Evolutionary conservation across 1,284 basidiomycete genomes (phyloP).

Genomic region (Lignosus rhinocerotis): DNA sequence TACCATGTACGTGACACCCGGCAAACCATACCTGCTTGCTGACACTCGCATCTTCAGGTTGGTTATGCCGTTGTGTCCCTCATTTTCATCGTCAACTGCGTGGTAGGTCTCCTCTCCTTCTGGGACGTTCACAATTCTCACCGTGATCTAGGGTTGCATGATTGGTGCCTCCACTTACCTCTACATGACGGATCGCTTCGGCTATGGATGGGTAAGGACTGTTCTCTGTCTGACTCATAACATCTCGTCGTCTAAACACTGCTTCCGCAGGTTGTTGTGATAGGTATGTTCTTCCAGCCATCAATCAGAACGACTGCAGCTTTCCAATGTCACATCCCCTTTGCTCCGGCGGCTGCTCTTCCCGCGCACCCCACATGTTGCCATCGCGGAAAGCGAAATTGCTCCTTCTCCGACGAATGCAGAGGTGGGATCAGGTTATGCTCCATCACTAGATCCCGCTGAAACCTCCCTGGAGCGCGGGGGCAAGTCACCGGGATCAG

Average conservation of each 20-base stretch:
- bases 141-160: constrained; percentile 44
- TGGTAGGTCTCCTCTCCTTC: constrained; percentile 36
- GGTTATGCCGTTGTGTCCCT: constrained; percentile 49
- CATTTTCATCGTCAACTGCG: constrained; percentile 55
- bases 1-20: constrained; percentile 42
- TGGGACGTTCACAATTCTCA: neutral
- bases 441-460: no score
- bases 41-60: constrained; percentile 32
- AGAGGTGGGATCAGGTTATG: no score
- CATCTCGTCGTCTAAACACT: no score
- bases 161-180: constrained; percentile 49
- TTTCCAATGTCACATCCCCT: no score
- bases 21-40: neutral
- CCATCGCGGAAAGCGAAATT: no score
- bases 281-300: constrained; percentile 19
- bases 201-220: constrained; percentile 52
- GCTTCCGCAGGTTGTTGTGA: constrained; percentile 24
- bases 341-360: no score
- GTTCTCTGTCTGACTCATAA: neutral
- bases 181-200: constrained; percentile 48
- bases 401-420: no score
- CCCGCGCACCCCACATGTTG: no score
- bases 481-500: no score
- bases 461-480: no score
- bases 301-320: no score